Evolutionary conservation across 2,329 filamentous ascomycete genomes (phyloP).

Genomic region (Colletotrichum plurivorum): DNA sequence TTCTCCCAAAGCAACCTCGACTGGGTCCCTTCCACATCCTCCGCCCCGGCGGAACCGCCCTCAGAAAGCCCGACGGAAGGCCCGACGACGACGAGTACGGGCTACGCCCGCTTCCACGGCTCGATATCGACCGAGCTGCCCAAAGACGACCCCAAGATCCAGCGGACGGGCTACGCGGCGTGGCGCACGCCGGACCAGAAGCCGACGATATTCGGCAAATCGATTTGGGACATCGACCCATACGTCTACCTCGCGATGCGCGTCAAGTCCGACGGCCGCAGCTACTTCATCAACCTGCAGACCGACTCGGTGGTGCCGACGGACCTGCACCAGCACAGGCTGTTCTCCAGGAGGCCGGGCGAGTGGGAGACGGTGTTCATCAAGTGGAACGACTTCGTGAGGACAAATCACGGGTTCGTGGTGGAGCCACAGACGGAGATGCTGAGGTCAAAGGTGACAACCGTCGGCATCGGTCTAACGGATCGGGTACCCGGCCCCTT

Average conservation of each 20-base stretch:
- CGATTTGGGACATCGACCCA: conserved; percentile 90
- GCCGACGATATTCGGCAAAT: conserved; percentile 86
- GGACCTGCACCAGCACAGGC: conserved; percentile 94
- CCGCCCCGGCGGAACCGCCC: conserved; percentile 37
- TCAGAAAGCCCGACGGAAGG: conserved; percentile 13
- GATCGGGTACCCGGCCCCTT: conserved; percentile 92
- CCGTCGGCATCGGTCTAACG: conserved; percentile 88
- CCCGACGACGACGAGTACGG: conserved; percentile 39
- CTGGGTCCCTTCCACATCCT: conserved; percentile 60
- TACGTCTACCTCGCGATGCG: conserved; percentile 90
- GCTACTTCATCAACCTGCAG: conserved; percentile 96
- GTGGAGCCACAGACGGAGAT: conserved; percentile 95
- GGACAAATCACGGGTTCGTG: conserved; percentile 92
- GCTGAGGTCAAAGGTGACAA: conserved; percentile 86
- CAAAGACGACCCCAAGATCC: conserved; percentile 77
- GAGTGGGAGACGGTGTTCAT: conserved; percentile 97
- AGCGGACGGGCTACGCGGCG: conserved; percentile 88
- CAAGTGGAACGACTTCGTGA: conserved; percentile 91
- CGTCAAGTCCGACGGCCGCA: conserved; percentile 89
- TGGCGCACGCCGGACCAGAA: conserved; percentile 87
- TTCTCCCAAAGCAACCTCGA: conserved; percentile 83
- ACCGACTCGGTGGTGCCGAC: conserved; percentile 93
- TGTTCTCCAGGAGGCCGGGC: conserved; percentile 83
- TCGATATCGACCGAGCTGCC: conserved; percentile 90
- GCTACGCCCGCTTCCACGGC: conserved; percentile 87